phyloP scores from a whole-genome alignment of 805 yeast genomes.

The Saccharomycopsis sp. region DNA sequence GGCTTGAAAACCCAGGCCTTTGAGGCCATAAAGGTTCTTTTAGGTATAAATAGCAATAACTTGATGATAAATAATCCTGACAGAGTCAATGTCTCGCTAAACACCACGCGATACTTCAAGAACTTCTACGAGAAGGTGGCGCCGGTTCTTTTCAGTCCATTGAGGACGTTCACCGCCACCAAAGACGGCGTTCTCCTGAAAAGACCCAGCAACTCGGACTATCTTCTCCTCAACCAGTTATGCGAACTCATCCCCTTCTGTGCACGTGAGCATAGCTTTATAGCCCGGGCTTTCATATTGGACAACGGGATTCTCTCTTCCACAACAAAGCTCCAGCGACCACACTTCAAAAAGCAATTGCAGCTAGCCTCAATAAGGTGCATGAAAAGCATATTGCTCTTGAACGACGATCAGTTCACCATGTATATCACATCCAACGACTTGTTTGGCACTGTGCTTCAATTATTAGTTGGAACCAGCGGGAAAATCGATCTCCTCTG shows the following conservation, averaged over 20 bases:
- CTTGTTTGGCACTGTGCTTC: constrained; percentile 40
- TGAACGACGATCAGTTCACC: constrained; percentile 58
- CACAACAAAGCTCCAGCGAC: constrained; percentile 38
- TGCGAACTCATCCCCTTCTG: constrained; percentile 71
- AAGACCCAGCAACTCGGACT: constrained; percentile 27
- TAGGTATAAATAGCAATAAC: constrained; percentile 42
- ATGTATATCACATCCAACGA: constrained; percentile 50
- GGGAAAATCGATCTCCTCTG: constrained; percentile 54
- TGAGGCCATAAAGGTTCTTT: constrained; percentile 70
- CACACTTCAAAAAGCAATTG: constrained; percentile 41
- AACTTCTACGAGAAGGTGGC: constrained; percentile 62
- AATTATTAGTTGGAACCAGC: constrained; percentile 40
- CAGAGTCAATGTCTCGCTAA: constrained; percentile 22
- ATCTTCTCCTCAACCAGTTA: constrained; percentile 45
- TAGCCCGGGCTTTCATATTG: constrained; percentile 57
- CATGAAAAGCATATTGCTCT: constrained; percentile 50
- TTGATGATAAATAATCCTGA: constrained; percentile 26
- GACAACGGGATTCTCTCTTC: constrained; percentile 54
- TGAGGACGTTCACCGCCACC: constrained; percentile 30
- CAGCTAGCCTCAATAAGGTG: constrained; percentile 66
- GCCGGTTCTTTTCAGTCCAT: constrained; percentile 44
- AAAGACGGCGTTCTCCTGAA: not conserved
- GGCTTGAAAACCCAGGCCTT: constrained; percentile 77
- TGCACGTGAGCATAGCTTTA: constrained; percentile 48
- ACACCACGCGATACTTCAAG: constrained; percentile 41